Base-by-base conservation (phyloP, 805 yeast species). In the Lipomyces yamadae region DNA sequence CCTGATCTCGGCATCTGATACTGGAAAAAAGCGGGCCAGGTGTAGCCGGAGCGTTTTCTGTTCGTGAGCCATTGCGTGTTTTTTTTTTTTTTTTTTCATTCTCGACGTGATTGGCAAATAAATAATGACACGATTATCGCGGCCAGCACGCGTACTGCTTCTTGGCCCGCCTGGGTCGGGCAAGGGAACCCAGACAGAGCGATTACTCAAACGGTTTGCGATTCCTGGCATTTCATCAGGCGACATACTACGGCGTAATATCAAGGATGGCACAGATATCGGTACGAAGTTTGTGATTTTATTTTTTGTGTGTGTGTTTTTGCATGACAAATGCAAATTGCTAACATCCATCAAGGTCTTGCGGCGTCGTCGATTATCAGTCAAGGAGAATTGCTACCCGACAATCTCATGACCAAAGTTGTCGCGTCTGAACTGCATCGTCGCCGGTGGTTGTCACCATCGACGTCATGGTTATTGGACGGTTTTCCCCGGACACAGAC, bases 151-250 rank as follows among this genome's bases (percentile, higher is more conserved):
- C 72, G 77, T 92, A 50, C 81, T 93, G 34, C 80, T 93, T 7
- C 79, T 94, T 33, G 98, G 98, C 2, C 97, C 98, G 0, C 98
- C 98, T 0, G 98, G 98, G 0, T 84, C 97, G 0, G 98, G 98
- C 0, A 93, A 93, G 76, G 98, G 98, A 1, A 93, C 98, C 0
- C 90, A 89, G 71, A 89, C 97, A 0, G 78, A 89, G 1, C 82
- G 87, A 66, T 80, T 93, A 3, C 76, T 88, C 66, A 83, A 84
- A 61, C 77, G 79, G 53, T 82, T 89, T 1, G 72, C 75, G 3
- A 77, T 93, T 30, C 76, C 81, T 13, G 80, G 94, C 0, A 78
- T 94, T 7, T 87, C 97, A 0, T 88, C 96, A 0, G 98, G 98
- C 1, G 97, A 93, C 77, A 78, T 92, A 4, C 79, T 93, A 56